Percentiles rank a stretch among this genome's conserved stretches.
Conservation (phyloP, 2,329 filamentous ascomycete species). For the Aureobasidium lini region DNA sequence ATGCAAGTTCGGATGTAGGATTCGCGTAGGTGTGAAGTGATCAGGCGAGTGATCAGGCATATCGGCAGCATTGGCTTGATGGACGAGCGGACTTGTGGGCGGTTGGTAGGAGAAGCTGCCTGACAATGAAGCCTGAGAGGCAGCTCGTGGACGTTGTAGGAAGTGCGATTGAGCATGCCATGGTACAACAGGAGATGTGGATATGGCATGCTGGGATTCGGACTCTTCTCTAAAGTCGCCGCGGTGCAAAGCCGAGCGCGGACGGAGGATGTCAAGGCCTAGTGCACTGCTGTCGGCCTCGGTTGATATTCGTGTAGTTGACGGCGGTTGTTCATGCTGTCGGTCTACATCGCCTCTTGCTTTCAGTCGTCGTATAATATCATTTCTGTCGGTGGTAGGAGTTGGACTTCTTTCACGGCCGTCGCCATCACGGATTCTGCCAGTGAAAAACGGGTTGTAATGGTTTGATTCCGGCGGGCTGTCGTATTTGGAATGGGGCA, state of each 20-base stretch:
- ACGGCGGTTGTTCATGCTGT: neutral
- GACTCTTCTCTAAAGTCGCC: slow-evolving; percentile 52
- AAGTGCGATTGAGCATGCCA: slow-evolving; percentile 37
- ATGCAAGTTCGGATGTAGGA: neutral
- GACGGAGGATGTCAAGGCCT: slow-evolving; percentile 62
- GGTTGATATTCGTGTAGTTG: neutral
- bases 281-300: neutral
- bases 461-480: slow-evolving; percentile 9
- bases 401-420: slow-evolving; percentile 20
- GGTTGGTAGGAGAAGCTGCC: slow-evolving; percentile 77
- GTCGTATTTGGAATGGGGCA: slow-evolving; percentile 14
- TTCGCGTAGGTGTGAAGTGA: slow-evolving; percentile 23
- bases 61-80: slow-evolving; percentile 80
- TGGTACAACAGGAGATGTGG: slow-evolving; percentile 50
- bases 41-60: slow-evolving; percentile 47
- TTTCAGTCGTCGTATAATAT: slow-evolving; percentile 80
- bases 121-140: slow-evolving; percentile 57
- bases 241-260: slow-evolving; percentile 63
- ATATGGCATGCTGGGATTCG: slow-evolving; percentile 23
- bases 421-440: slow-evolving; percentile 24
- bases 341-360: slow-evolving; percentile 21
- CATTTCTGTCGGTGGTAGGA: slow-evolving; percentile 52
- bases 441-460: slow-evolving; percentile 31
- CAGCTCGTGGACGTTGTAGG: slow-evolving; percentile 32
- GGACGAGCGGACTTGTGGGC: slow-evolving; percentile 85